A percentile compares a stretch with the other conserved stretches of the same genome.
Conservation (phyloP, 345 rosid species). For the Citrus maxima region DNA sequence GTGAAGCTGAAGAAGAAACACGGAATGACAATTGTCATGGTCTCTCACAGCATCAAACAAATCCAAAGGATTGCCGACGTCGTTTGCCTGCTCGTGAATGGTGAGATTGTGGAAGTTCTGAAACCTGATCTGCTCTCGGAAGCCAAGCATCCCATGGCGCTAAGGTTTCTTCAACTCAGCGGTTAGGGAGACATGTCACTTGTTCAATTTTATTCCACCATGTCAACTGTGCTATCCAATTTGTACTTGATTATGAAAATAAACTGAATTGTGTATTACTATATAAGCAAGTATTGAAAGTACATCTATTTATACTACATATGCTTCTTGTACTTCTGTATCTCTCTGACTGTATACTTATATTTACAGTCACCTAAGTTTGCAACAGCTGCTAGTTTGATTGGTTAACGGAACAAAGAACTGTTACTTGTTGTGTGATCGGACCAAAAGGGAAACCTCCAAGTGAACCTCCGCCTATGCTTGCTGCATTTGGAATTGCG, state of each 20-base stretch:
- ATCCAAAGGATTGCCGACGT: constrained; percentile 81
- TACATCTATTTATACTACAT: too few species aligned
- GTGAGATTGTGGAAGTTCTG: constrained; percentile 73
- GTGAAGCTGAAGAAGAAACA: constrained; percentile 67
- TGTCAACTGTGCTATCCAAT: too few species aligned
- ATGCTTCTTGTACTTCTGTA: too few species aligned
- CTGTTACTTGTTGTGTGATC: neutral
- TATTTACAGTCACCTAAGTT: too few species aligned
- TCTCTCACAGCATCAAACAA: constrained; percentile 90
- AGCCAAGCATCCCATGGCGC: constrained; percentile 83
- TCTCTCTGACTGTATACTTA: too few species aligned
- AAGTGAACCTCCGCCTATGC: neutral
- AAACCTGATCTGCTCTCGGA: constrained; percentile 60
- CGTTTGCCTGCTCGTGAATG: constrained; percentile 73
- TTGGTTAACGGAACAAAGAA: too few species aligned
- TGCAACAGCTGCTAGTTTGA: too few species aligned
- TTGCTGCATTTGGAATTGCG: neutral
- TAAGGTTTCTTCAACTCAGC: constrained; percentile 65
- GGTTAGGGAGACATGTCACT: constrained; percentile 10
- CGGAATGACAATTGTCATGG: constrained; percentile 63
- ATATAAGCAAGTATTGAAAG: too few species aligned
- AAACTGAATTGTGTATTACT: too few species aligned
- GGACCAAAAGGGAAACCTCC: neutral
- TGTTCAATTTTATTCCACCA: too few species aligned
- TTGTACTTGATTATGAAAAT: too few species aligned